These are phyloP conservation scores for Rhodotorula toruloides DNA, from an alignment of 768 basidiomycete species.

Conservation along the genomic window DNA sequence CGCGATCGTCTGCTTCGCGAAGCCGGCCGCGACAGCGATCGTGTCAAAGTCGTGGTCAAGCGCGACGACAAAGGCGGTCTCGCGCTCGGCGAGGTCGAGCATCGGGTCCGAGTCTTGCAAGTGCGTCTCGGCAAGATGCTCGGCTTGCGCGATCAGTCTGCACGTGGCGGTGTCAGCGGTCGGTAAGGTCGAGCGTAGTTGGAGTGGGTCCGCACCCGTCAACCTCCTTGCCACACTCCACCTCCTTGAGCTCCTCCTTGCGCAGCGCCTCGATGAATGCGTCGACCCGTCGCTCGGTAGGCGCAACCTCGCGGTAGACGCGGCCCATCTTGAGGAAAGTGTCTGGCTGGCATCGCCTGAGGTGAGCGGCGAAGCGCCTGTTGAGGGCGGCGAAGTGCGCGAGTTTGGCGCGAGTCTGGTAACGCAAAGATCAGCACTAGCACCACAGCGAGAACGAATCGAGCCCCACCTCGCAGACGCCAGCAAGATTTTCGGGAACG, in stretches of 20 bases:
- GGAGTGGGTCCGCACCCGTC: slow-evolving; percentile 56
- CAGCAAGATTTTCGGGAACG: slow-evolving; percentile 80
- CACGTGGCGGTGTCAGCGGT: neutral
- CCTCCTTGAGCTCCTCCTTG: slow-evolving; percentile 83
- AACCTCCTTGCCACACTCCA: slow-evolving; percentile 87
- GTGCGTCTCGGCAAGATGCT: slow-evolving; percentile 82
- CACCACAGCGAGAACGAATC: slow-evolving; percentile 4
- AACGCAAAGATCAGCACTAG: neutral
- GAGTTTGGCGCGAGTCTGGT: slow-evolving; percentile 75
- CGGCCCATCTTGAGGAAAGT: slow-evolving; percentile 80
- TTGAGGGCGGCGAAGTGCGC: slow-evolving; percentile 74
- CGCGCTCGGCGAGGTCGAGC: slow-evolving; percentile 83
- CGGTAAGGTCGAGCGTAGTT: neutral
- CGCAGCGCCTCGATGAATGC: slow-evolving; percentile 79
- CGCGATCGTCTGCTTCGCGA: slow-evolving; percentile 80
- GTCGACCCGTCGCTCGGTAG: slow-evolving; percentile 85
- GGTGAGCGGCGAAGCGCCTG: slow-evolving; percentile 79
- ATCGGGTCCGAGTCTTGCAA: slow-evolving; percentile 63
- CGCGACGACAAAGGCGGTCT: slow-evolving; percentile 71
- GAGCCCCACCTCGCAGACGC: slow-evolving; percentile 86
- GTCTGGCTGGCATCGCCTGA: slow-evolving; percentile 73
- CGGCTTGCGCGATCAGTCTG: slow-evolving; percentile 88
- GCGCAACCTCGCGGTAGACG: slow-evolving; percentile 73
- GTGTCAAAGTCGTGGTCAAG: slow-evolving; percentile 91
- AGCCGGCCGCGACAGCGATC: slow-evolving; percentile 83